phyloP scores from a whole-genome alignment of 495 filamentous ascomycete genomes.

The Cairneyella variabilis region DNA sequence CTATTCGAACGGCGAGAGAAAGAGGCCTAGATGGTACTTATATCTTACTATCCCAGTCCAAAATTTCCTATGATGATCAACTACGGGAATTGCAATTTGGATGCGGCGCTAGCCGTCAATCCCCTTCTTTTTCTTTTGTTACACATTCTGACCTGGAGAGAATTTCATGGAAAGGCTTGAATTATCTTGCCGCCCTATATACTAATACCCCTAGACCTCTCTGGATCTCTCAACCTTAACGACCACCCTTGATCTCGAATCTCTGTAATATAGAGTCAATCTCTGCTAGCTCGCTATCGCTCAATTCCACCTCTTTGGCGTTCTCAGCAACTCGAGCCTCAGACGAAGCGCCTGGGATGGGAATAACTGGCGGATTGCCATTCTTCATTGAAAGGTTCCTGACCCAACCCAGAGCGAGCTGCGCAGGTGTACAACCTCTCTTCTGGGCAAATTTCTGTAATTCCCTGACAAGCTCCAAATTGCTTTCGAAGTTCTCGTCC shows the following conservation, averaged over 20 bases:
- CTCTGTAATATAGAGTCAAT: conserved; percentile 42
- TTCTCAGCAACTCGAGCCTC: conserved; percentile 48
- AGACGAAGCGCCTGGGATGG: conserved; percentile 72
- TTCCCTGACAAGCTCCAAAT: conserved; percentile 64
- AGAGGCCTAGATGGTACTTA: too few species aligned
- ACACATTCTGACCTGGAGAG: conserved; percentile 4
- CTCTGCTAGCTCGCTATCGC: conserved; percentile 44
- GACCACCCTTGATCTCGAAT: conserved; percentile 37
- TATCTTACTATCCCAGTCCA: too few species aligned
- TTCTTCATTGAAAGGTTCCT: conserved; percentile 32
- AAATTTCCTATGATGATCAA: background rate
- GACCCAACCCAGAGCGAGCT: conserved; percentile 71
- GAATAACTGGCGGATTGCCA: conserved; percentile 69
- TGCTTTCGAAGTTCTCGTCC: conserved; percentile 65
- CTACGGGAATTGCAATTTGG: too few species aligned
- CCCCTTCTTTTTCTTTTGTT: conserved; percentile 14
- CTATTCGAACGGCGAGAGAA: too few species aligned
- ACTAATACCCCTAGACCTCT: too few species aligned
- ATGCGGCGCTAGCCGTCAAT: too few species aligned
- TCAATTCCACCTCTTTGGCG: conserved; percentile 36
- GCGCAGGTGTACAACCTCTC: conserved; percentile 69
- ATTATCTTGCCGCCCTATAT: too few species aligned
- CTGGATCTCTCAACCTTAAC: conserved; percentile 36
- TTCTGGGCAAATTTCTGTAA: conserved; percentile 61
- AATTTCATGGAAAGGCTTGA: too few species aligned